Percentiles rank a stretch among this genome's conserved stretches.
These are phyloP conservation scores for Neopestalotiopsis sp. DNA, from an alignment of 2,329 filamentous ascomycete species.

Conservation along the genomic window DNA sequence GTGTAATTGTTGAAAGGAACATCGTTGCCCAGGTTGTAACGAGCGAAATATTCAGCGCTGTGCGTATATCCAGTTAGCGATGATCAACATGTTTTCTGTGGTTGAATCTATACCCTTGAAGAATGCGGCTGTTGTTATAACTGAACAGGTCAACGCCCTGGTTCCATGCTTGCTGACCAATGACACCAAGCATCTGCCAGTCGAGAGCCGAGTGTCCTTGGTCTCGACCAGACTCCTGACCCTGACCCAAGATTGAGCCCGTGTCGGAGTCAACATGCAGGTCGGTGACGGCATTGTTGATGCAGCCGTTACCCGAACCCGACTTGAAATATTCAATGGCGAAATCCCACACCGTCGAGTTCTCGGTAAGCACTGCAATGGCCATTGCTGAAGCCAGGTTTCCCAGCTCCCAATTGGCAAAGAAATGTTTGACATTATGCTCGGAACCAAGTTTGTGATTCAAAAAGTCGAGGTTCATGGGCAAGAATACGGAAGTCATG, in stretches of 20 bases:
- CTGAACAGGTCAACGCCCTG: slow-evolving; percentile 9
- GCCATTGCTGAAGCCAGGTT: slow-evolving; percentile 11
- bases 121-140: slow-evolving; percentile 10
- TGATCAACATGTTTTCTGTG: neutral
- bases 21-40: slow-evolving; percentile 28
- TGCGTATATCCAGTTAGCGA: neutral
- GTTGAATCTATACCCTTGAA: neutral
- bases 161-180: slow-evolving; percentile 14
- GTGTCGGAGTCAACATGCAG: neutral
- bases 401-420: slow-evolving; percentile 15
- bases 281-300: slow-evolving; percentile 11
- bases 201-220: slow-evolving; percentile 9
- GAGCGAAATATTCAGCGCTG: slow-evolving; percentile 29
- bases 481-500: slow-evolving; percentile 8
- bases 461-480: slow-evolving; percentile 14
- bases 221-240: slow-evolving; percentile 11
- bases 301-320: slow-evolving; percentile 3
- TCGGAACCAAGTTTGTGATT: slow-evolving; percentile 9
- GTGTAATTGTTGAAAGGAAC: slow-evolving; percentile 27
- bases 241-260: neutral
- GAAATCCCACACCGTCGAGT: slow-evolving; percentile 12
- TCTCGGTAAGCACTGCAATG: slow-evolving; percentile 12
- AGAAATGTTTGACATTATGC: slow-evolving; percentile 14
- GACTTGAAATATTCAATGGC: slow-evolving; percentile 12
- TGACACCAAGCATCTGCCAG: slow-evolving; percentile 12